Conservation (phyloP, 176 grass and related monocot species). For the Saccharum officinarum region DNA sequence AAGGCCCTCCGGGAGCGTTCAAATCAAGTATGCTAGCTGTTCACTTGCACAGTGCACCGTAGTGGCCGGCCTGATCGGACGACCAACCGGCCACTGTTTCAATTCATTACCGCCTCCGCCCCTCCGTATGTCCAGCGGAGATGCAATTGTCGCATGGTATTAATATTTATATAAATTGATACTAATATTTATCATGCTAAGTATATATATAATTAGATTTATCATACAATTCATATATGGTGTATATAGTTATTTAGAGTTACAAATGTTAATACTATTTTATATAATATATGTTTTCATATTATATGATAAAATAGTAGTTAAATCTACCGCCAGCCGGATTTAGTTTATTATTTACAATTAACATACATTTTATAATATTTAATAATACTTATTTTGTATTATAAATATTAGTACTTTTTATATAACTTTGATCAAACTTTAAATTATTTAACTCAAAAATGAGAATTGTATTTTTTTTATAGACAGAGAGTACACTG, state of each 20-base stretch:
- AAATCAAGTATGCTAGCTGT: conserved; percentile 44
- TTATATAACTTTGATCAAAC: neutral
- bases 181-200: neutral
- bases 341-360: no score
- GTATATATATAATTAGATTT: no score
- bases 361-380: no score
- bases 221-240: neutral
- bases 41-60: conserved; percentile 18
- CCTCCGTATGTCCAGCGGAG: neutral
- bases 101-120: conserved; percentile 38
- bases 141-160: neutral
- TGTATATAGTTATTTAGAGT: neutral
- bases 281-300: no score
- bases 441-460: neutral
- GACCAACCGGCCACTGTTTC: conserved; percentile 41
- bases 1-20: conserved; percentile 33
- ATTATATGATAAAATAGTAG: no score
- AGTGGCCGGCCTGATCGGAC: conserved; percentile 27
- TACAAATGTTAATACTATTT: no score
- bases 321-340: no score
- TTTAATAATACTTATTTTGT: no score
- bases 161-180: neutral
- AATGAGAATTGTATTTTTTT: no score
- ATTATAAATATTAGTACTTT: no score
- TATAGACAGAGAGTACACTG: no score